Conservation (phyloP, 2,329 filamentous ascomycete genomes). For the Cordyceps cicadae region DNA sequence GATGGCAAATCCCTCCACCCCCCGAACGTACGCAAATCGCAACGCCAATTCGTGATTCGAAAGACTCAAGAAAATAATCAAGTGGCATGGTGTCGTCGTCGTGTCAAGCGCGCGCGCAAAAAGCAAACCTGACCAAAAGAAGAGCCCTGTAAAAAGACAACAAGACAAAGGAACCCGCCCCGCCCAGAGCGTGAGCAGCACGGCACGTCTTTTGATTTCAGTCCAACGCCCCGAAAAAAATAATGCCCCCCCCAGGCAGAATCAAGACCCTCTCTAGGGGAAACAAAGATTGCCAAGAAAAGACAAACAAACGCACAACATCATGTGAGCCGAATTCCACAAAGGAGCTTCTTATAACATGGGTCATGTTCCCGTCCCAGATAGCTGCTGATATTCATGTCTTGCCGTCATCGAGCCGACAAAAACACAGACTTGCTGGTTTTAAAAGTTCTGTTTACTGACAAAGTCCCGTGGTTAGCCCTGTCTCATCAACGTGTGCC, state of each 20-base stretch:
- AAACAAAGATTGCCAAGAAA: conserved; percentile 13
- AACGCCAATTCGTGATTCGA: conserved; percentile 33
- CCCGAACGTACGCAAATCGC: conserved; percentile 22
- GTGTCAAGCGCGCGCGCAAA: conserved; percentile 27
- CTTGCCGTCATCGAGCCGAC: conserved; percentile 7
- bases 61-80: conserved; percentile 23
- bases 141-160: conserved; percentile 2
- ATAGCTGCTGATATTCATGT: background rate
- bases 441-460: conserved; percentile 10
- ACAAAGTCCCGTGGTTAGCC: conserved; percentile 5
- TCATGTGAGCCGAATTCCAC: conserved; percentile 11
- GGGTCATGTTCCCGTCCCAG: background rate
- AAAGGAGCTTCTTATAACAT: background rate
- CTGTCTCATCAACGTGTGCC: conserved; percentile 7
- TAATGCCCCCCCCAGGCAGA: conserved; percentile 16
- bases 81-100: conserved; percentile 22
- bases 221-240: conserved; percentile 20
- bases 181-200: conserved; percentile 11
- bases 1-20: conserved; percentile 2
- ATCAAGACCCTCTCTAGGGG: conserved; percentile 15
- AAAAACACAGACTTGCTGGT: background rate
- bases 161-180: background rate
- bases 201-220: conserved; percentile 16
- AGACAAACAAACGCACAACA: conserved; percentile 19
- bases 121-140: conserved; percentile 13